Conservation (phyloP, 305 asterid genomes). For the Rubia occidens region DNA sequence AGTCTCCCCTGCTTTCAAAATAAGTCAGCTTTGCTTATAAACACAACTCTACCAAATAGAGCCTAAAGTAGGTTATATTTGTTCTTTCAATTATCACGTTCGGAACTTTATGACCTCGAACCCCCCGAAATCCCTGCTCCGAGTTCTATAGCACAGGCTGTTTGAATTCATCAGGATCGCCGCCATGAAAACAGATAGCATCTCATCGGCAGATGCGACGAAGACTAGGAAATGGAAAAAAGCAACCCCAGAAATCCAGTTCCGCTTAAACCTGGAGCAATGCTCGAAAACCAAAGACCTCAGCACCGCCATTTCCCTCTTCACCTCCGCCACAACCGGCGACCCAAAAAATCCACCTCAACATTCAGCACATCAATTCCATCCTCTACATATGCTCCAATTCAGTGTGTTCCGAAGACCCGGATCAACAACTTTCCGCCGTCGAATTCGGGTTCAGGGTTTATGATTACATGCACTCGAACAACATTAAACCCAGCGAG, state of each 20-base stretch:
- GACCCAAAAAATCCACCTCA: slow-evolving; percentile 24
- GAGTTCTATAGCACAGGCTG: neutral
- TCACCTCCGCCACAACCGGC: slow-evolving; percentile 41
- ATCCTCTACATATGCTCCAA: slow-evolving; percentile 76
- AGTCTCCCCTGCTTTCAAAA: too few species aligned
- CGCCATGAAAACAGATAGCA: slow-evolving; percentile 16
- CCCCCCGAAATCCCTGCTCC: neutral
- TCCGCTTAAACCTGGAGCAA: slow-evolving; percentile 57
- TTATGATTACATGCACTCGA: slow-evolving; percentile 33
- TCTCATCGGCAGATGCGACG: neutral
- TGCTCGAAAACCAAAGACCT: slow-evolving; percentile 68
- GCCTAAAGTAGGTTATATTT: too few species aligned
- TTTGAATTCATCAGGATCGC: slow-evolving; percentile 1
- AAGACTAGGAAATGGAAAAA: slow-evolving; percentile 45
- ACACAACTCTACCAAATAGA: too few species aligned
- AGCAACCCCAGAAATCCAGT: slow-evolving; percentile 56
- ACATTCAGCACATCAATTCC: slow-evolving; percentile 61
- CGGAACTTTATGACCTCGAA: too few species aligned
- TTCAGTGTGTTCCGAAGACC: slow-evolving; percentile 32
- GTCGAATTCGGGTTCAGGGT: slow-evolving; percentile 65
- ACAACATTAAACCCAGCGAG: slow-evolving; percentile 50
- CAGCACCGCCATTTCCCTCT: slow-evolving; percentile 54
- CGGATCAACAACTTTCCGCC: slow-evolving; percentile 38
- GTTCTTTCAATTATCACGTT: too few species aligned
- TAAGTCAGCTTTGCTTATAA: too few species aligned